phyloP scores from a whole-genome alignment of 306 rosid genomes.

The Morella rubra region DNA sequence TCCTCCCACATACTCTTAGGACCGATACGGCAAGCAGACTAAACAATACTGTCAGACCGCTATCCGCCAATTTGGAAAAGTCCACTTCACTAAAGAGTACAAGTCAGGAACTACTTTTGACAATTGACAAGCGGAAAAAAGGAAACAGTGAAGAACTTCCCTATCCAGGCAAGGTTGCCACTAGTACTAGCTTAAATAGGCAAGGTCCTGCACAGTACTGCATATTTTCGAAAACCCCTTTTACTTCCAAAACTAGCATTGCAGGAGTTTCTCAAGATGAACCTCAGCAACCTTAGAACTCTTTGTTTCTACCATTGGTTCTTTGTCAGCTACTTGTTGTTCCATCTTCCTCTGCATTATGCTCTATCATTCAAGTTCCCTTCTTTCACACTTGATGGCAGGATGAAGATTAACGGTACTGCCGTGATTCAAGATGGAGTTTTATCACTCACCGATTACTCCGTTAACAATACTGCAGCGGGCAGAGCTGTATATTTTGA shows the following conservation, averaged over 20 bases:
- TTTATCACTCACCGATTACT: not conserved
- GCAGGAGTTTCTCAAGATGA: not conserved
- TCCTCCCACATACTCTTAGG: too few species aligned
- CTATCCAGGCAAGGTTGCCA: too few species aligned
- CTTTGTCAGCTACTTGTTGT: not conserved
- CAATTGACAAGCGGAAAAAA: too few species aligned
- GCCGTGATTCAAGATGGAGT: not conserved
- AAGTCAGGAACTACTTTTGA: too few species aligned
- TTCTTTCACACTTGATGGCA: not conserved
- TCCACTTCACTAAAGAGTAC: too few species aligned
- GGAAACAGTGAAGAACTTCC: too few species aligned
- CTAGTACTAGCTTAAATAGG: too few species aligned
- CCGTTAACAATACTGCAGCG: not conserved
- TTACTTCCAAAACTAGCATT: not conserved
- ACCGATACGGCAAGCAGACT: too few species aligned
- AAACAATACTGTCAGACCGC: too few species aligned
- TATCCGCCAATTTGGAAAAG: too few species aligned
- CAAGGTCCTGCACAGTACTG: not conserved
- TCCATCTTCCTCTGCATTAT: not conserved
- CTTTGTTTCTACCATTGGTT: not conserved
- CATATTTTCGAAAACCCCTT: not conserved
- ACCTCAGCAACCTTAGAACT: not conserved
- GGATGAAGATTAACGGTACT: not conserved
- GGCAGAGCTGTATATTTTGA: slow-evolving; percentile 7
- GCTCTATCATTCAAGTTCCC: slow-evolving; percentile 10